Evolutionary conservation across 2,329 filamentous ascomycete genomes (phyloP).

Genomic region (Monosporascus cannonballus): DNA sequence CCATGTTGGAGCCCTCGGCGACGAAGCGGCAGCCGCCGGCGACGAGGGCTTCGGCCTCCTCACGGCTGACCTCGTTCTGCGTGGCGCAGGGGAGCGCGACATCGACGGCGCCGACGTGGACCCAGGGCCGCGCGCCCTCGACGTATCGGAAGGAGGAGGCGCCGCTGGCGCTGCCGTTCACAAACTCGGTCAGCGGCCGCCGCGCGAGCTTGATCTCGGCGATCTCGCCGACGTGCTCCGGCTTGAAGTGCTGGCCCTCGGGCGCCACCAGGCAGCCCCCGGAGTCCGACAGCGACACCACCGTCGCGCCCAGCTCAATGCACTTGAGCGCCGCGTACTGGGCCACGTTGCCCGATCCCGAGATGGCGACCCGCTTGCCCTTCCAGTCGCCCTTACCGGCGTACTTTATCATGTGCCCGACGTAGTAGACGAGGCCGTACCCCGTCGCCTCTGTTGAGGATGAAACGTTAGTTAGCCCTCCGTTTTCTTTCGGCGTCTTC

Average conservation of each 20-base stretch:
- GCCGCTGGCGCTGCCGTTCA: slow-evolving; percentile 44
- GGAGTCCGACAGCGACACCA: slow-evolving; percentile 91
- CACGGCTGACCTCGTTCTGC: slow-evolving; percentile 92
- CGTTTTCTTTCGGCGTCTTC: background rate
- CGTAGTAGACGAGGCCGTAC: slow-evolving; percentile 94
- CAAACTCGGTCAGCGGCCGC: slow-evolving; percentile 71
- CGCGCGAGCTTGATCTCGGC: slow-evolving; percentile 82
- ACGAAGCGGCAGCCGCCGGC: slow-evolving; percentile 74
- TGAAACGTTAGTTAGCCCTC: slow-evolving; percentile 1
- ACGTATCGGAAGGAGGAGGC: slow-evolving; percentile 81
- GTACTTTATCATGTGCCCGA: slow-evolving; percentile 91
- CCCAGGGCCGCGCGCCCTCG: slow-evolving; percentile 83
- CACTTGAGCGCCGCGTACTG: slow-evolving; percentile 96
- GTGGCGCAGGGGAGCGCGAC: slow-evolving; percentile 89
- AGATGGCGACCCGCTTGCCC: slow-evolving; percentile 92
- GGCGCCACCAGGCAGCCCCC: slow-evolving; percentile 74
- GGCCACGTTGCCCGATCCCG: slow-evolving; percentile 94
- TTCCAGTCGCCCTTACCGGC: slow-evolving; percentile 79
- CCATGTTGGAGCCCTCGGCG: slow-evolving; percentile 98
- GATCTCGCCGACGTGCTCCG: slow-evolving; percentile 73
- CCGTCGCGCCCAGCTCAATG: slow-evolving; percentile 89
- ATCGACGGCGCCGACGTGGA: slow-evolving; percentile 82
- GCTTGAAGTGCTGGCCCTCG: slow-evolving; percentile 65
- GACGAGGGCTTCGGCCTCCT: slow-evolving; percentile 81
- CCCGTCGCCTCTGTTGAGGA: slow-evolving; percentile 72